These are phyloP conservation scores for Chytridiales sp. DNA, from an alignment of 371 early-diverging fungal genomes.

Conservation along the genomic window DNA sequence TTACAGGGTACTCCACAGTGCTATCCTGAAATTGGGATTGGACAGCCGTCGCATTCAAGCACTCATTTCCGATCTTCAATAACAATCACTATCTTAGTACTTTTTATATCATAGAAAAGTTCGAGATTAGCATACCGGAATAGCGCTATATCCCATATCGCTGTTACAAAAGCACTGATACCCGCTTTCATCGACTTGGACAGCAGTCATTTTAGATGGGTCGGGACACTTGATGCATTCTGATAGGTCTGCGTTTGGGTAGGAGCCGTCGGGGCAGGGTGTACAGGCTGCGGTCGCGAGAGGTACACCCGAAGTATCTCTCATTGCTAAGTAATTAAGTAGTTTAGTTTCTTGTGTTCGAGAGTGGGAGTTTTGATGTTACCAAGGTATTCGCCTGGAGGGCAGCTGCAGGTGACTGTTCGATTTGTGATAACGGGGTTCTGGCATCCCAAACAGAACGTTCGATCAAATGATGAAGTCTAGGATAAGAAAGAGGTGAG, in stretches of 20 bases:
- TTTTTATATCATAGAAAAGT: background rate
- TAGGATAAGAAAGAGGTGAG: background rate
- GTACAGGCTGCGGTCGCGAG: constrained; percentile 35
- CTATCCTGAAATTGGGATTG: constrained; percentile 1
- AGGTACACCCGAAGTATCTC: constrained; percentile 19
- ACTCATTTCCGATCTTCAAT: constrained; percentile 11
- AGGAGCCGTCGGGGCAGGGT: constrained; percentile 35
- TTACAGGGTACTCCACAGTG: constrained; percentile 27
- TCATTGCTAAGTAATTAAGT: constrained; percentile 17
- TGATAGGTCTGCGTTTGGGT: constrained; percentile 39
- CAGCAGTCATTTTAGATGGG: constrained; percentile 32
- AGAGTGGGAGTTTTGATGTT: constrained; percentile 6
- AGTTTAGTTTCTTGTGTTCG: too few relatives aligned
- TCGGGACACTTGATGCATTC: constrained; percentile 43
- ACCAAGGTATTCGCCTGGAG: constrained; percentile 31
- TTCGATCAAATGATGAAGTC: constrained; percentile 31
- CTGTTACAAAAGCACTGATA: constrained; percentile 36
- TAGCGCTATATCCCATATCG: constrained; percentile 23
- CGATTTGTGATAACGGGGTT: background rate
- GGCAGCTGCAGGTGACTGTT: constrained; percentile 30
- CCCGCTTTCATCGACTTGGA: background rate
- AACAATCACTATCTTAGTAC: constrained; percentile 13
- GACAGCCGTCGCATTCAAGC: constrained; percentile 9
- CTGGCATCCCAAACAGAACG: constrained; percentile 26
- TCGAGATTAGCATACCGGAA: constrained; percentile 31